phyloP scores from a whole-genome alignment of 2,329 filamentous ascomycete genomes.

The Colletotrichum scovillei region DNA sequence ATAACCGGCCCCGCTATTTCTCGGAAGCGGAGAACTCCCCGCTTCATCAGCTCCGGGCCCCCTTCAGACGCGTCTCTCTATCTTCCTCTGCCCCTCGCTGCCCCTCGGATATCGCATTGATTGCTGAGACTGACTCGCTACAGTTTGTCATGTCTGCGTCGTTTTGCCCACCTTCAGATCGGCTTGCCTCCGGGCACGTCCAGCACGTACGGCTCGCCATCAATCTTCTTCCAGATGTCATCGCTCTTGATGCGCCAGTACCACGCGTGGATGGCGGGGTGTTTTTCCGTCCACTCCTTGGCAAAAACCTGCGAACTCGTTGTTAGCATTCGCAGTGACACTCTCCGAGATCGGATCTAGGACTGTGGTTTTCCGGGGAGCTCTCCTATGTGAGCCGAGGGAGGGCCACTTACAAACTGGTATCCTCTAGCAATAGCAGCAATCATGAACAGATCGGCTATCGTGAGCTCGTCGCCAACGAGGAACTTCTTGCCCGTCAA shows the following conservation, averaged over 20 bases:
- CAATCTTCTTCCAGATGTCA: constrained; percentile 28
- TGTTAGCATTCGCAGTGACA: neutral
- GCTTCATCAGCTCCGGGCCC: neutral
- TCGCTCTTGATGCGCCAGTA: constrained; percentile 30
- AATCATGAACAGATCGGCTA: constrained; percentile 19
- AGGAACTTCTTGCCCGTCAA: constrained; percentile 29
- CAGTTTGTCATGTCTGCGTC: neutral
- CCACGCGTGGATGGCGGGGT: constrained; percentile 19
- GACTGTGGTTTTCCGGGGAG: neutral
- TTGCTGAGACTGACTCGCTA: neutral
- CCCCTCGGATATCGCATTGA: neutral
- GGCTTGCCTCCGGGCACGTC: constrained; percentile 27
- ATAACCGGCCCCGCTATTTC: constrained; percentile 10
- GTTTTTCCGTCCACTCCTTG: constrained; percentile 23
- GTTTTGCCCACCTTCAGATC: constrained; percentile 3
- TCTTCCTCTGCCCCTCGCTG: neutral
- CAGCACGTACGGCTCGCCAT: constrained; percentile 24
- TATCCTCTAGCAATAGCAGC: constrained; percentile 23
- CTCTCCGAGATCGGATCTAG: neutral
- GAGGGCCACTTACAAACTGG: constrained; percentile 11
- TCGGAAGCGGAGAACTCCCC: constrained; percentile 22
- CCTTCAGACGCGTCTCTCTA: neutral
- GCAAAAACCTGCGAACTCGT: constrained; percentile 6
- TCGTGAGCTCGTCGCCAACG: constrained; percentile 19
- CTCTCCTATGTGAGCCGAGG: no score